Percentiles rank a stretch among this genome's conserved stretches.
Evolutionary conservation across 345 rosid species (phyloP).

Genomic region (Rubroshorea leprosula): DNA sequence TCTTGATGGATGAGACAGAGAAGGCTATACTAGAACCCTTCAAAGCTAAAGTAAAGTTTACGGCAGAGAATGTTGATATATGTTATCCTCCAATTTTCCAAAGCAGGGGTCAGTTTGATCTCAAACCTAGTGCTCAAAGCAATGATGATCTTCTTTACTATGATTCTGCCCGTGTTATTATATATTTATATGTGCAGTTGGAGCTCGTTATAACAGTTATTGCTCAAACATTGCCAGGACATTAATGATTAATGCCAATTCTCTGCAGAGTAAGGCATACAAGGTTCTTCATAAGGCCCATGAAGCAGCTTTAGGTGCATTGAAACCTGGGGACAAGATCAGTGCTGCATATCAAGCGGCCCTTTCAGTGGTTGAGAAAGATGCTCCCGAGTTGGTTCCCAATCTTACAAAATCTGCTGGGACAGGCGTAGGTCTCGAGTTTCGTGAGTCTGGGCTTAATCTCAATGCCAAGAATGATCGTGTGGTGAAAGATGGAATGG

Average conservation of each 20-base stretch:
- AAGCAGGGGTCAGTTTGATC: constrained; percentile 90
- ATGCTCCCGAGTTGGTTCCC: constrained; percentile 66
- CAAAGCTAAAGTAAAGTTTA: constrained; percentile 73
- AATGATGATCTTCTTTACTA: constrained; percentile 69
- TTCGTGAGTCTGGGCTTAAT: constrained; percentile 79
- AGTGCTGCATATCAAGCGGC: constrained; percentile 77
- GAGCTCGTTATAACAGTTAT: constrained; percentile 81
- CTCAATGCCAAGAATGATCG: constrained; percentile 77
- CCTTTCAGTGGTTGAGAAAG: constrained; percentile 66
- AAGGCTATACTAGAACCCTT: constrained; percentile 82
- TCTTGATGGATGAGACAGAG: constrained; percentile 84
- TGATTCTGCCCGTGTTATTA: constrained; percentile 81
- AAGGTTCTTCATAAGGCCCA: constrained; percentile 86
- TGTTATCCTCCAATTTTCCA: constrained; percentile 97
- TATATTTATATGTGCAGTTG: constrained; percentile 84
- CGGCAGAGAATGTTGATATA: constrained; percentile 84
- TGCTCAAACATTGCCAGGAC: constrained; percentile 90
- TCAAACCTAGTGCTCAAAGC: constrained; percentile 91
- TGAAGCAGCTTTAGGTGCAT: constrained; percentile 70
- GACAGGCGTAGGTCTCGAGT: constrained; percentile 95
- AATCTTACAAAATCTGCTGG: constrained; percentile 90
- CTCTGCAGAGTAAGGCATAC: constrained; percentile 81
- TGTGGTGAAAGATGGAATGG: constrained; percentile 55
- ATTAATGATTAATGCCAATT: constrained; percentile 72
- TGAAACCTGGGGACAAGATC: constrained; percentile 65